Percentiles rank a stretch among this genome's conserved stretches.
phyloP scores from a whole-genome alignment of 352 stramenopile species.

The Phytopythium delawarense region DNA sequence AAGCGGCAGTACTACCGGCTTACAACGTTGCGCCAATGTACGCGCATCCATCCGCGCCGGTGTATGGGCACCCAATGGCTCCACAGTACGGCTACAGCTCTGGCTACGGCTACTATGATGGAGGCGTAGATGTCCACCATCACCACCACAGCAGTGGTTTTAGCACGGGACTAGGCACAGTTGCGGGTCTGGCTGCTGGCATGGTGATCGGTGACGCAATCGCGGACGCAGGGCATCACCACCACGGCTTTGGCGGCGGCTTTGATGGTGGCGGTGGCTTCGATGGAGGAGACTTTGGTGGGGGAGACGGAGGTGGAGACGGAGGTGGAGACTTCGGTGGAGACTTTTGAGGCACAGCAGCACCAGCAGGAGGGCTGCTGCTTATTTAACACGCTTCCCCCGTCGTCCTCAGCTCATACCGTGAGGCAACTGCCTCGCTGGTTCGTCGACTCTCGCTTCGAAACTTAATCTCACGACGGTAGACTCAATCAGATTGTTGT shows the following conservation, averaged over 20 bases:
- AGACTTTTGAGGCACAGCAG: too few relatives aligned
- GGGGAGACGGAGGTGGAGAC: conserved; percentile 4
- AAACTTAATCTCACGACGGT: too few relatives aligned
- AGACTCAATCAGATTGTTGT: neutral
- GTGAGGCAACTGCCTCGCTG: too few relatives aligned
- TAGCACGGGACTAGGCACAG: neutral
- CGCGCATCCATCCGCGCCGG: conserved; percentile 4
- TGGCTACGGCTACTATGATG: conserved; percentile 8
- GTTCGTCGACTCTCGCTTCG: too few relatives aligned
- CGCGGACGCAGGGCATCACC: neutral
- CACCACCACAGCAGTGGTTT: conserved; percentile 3
- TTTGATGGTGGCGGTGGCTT: conserved; percentile 17
- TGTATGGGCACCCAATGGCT: neutral
- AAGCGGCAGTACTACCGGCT: neutral
- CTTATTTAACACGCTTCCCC: too few relatives aligned
- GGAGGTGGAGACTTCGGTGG: conserved; percentile 25
- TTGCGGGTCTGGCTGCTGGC: neutral
- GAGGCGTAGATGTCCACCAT: neutral
- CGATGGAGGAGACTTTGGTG: conserved; percentile 10
- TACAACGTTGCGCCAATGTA: conserved; percentile 2
- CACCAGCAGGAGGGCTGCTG: too few relatives aligned
- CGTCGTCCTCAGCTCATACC: too few relatives aligned
- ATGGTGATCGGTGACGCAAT: conserved; percentile 1
- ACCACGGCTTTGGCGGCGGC: conserved; percentile 8
- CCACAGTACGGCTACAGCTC: conserved; percentile 8